Evolutionary conservation across 495 filamentous ascomycete species (phyloP).

Genomic region (Pyrenopolyporus hunteri): DNA sequence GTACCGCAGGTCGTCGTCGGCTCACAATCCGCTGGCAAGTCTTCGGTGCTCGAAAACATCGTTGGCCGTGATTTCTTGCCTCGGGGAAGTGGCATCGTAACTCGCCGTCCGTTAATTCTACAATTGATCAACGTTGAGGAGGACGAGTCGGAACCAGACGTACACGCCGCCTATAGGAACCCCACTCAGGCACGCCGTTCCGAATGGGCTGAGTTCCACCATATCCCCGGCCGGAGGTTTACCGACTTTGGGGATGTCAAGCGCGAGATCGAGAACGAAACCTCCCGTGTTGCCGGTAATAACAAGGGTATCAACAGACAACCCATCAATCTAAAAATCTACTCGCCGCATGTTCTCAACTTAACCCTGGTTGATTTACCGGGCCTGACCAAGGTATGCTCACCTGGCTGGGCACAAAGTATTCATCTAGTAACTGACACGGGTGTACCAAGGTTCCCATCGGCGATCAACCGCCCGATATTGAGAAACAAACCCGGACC

Average conservation of each 20-base stretch:
- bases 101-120: constrained; percentile 88
- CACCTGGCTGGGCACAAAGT: background rate
- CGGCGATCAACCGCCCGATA: constrained; percentile 96
- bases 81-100: constrained; percentile 95
- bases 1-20: constrained; percentile 88
- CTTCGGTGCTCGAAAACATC: constrained; percentile 99
- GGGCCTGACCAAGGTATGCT: constrained; percentile 86
- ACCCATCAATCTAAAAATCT: constrained; percentile 98
- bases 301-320: constrained; percentile 99
- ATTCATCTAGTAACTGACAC: constrained; percentile 12
- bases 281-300: constrained; percentile 89
- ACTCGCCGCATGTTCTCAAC: constrained; percentile 95
- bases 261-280: constrained; percentile 97
- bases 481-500: constrained; percentile 97
- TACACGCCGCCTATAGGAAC: constrained; percentile 59
- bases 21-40: constrained; percentile 98
- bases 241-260: constrained; percentile 92
- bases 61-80: constrained; percentile 97
- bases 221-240: constrained; percentile 86
- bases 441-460: constrained; percentile 73
- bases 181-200: constrained; percentile 52
- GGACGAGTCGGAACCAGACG: constrained; percentile 72
- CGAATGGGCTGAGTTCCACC: constrained; percentile 98
- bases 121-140: constrained; percentile 97
- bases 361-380: constrained; percentile 96